These are phyloP conservation scores for Phycomyces nitens DNA, from an alignment of 192 early-diverging fungal species.

Conservation along the genomic window DNA sequence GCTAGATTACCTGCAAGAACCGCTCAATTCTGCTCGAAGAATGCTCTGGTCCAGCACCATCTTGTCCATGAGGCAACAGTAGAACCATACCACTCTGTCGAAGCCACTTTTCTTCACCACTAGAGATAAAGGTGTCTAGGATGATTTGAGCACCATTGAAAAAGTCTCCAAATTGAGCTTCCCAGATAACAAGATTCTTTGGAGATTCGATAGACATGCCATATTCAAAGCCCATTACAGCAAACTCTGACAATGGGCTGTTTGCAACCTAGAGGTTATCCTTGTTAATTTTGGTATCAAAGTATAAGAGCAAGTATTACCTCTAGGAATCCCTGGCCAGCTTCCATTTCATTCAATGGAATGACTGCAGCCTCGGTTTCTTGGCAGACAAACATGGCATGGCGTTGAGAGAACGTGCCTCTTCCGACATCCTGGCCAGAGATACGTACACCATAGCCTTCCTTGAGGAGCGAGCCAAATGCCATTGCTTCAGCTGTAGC, in stretches of 20 bases:
- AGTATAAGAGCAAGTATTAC: too few species aligned
- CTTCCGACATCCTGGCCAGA: constrained; percentile 97
- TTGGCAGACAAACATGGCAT: constrained; percentile 94
- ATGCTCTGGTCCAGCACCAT: constrained; percentile 95
- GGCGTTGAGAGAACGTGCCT: constrained; percentile 96
- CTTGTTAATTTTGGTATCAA: too few species aligned
- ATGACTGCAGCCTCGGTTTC: constrained; percentile 81
- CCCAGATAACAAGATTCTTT: constrained; percentile 88
- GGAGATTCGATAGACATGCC: constrained; percentile 92
- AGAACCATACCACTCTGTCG: constrained; percentile 88
- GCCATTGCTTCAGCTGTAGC: constrained; percentile 92
- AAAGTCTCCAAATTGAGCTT: constrained; percentile 98
- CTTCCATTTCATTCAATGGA: constrained; percentile 68
- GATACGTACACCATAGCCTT: constrained; percentile 87
- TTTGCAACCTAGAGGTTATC: constrained; percentile 84
- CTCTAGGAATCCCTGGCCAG: constrained; percentile 40
- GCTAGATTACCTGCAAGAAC: constrained; percentile 71
- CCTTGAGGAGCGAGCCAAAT: constrained; percentile 80
- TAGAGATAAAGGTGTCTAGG: constrained; percentile 86
- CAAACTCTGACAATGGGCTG: constrained; percentile 87
- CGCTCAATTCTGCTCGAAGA: constrained; percentile 88
- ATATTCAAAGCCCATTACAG: constrained; percentile 94
- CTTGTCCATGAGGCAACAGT: constrained; percentile 93
- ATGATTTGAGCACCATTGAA: constrained; percentile 95
- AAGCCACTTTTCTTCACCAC: constrained; percentile 93